Evolutionary conservation across 2,329 filamentous ascomycete genomes (phyloP), one percentile per base, ranked within the genome.

Genomic region (Ophiostoma pallidulum): DNA sequence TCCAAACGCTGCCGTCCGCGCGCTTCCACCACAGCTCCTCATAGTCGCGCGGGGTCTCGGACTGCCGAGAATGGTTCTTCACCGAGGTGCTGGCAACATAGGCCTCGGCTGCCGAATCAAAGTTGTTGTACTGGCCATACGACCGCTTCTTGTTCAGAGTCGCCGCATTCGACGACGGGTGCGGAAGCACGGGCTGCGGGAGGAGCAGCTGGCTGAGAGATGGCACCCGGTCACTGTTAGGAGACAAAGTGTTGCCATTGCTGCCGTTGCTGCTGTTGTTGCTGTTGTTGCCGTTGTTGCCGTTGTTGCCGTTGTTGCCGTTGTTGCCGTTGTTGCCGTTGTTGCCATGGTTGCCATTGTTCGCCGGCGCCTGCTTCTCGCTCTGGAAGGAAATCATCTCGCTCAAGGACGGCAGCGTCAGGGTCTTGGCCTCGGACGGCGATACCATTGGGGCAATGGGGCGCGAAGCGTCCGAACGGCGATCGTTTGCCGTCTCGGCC

Each of bases 21-120:
- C 54, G 53, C 48, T 54, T 54, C 54, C 54, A 56, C 42, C 45
- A 54, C 19, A 56, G 45, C 41, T 54, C 51, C 4, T 53, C 51
- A 12, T 28, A 39, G 5, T 48, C 47, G 8, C 36, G 39, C n/a
- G 41, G 20, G 14, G 18, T 4, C 33, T 53, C 47, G 0, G 47
- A 20, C 39, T 54, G 48, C 12, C 54, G 54, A 1, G 48, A 43
- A 36, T 55, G 54, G 47, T 56, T 55, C 53, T 56, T 56, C 3
- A 53, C 16, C 3, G 54, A 20, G 0, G 38, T 35, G 19, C 12
- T 35, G 14, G 40, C 20, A 4, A 41, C 45, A 28, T 53, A 51
- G 0, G 45, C 44, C 13, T 54, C 53, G 3, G 31, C 12, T 2
- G 14, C 31, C 18, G 38, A 4, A 16, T 54, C 50, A 26, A 52